Conservation (phyloP, 192 early-diverging fungal genomes). For the Coemansia sp. region DNA sequence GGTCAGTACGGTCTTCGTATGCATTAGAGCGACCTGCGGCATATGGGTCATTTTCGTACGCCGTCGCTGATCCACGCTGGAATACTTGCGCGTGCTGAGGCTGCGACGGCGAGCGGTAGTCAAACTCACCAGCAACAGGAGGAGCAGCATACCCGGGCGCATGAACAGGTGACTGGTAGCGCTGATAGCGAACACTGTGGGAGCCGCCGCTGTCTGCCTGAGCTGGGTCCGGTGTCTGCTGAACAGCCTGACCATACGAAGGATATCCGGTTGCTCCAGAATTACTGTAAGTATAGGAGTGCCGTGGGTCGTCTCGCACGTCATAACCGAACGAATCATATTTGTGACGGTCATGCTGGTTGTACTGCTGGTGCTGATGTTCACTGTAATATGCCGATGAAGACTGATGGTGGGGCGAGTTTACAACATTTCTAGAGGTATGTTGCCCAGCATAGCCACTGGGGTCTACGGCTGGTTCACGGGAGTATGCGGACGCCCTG, state of each 20-base stretch:
- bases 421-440: not conserved
- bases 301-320: constrained; percentile 7
- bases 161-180: constrained; percentile 9
- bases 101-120: constrained; percentile 28
- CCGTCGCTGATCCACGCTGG: constrained; percentile 18
- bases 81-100: constrained; percentile 22
- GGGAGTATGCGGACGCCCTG: constrained; percentile 8
- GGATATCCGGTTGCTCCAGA: constrained; percentile 1
- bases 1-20: constrained; percentile 12
- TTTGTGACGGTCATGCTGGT: constrained; percentile 9
- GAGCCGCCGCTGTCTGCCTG: not conserved
- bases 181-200: not conserved
- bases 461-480: constrained; percentile 3
- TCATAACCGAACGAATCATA: constrained; percentile 26
- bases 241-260: constrained; percentile 1
- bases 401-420: constrained; percentile 3
- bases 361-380: constrained; percentile 16
- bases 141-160: not conserved
- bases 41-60: constrained; percentile 17
- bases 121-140: constrained; percentile 12
- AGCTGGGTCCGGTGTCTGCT: not conserved
- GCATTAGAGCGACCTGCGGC: constrained; percentile 15
- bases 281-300: not conserved
- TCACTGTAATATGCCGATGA: constrained; percentile 21
- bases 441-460: constrained; percentile 7